These are phyloP conservation scores for Solanum lycopersicoides DNA, from an alignment of 257 asterid species.

Conservation along the genomic window DNA sequence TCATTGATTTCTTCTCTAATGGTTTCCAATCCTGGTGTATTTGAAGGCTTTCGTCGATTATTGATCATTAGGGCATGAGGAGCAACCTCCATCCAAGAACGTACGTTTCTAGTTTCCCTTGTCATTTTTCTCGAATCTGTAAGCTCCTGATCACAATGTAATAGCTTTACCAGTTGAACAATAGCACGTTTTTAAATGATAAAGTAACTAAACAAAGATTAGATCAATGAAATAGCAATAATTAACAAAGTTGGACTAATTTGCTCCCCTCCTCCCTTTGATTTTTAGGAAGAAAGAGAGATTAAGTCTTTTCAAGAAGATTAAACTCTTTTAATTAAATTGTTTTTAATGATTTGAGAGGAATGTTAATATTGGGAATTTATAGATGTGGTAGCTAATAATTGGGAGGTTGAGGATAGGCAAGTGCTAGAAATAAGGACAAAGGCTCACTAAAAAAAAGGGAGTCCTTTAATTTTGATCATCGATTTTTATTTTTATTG, in stretches of 20 bases:
- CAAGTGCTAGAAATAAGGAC: neutral
- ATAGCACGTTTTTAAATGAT: neutral
- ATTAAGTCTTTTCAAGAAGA: neutral
- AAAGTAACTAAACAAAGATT: neutral
- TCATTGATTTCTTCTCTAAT: conserved; percentile 13
- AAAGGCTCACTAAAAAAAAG: neutral
- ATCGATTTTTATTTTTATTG: neutral
- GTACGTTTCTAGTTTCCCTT: neutral
- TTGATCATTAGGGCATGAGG: conserved; percentile 1
- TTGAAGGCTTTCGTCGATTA: conserved; percentile 12
- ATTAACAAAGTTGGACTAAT: neutral
- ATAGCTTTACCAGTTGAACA: no score
- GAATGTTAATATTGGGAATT: neutral
- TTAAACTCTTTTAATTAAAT: neutral
- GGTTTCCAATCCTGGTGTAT: conserved; percentile 10
- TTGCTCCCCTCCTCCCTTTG: conserved; percentile 5
- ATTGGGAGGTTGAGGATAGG: neutral
- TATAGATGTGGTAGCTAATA: neutral
- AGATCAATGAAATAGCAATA: neutral
- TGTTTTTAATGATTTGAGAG: neutral
- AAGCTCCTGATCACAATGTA: no score
- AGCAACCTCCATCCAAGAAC: conserved; percentile 17
- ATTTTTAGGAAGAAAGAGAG: conserved; percentile 11
- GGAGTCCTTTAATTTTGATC: neutral
- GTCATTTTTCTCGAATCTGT: neutral